phyloP scores from a whole-genome alignment of 192 early-diverging fungal species.

The Allomyces macrogynus region DNA sequence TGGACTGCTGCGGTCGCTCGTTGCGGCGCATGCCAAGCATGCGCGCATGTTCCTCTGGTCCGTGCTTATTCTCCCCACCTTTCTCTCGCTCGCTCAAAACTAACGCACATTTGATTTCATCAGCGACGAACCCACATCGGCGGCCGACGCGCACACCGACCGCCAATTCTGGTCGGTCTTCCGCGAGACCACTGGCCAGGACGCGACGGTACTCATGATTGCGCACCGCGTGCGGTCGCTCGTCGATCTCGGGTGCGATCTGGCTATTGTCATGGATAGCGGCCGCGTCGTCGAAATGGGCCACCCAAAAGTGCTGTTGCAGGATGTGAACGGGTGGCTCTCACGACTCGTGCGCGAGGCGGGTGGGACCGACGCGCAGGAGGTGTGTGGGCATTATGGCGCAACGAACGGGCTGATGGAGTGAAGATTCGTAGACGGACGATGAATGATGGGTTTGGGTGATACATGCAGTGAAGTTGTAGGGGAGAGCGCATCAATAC shows the following conservation, averaged over 20 bases:
- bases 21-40: not conserved
- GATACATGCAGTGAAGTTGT: too few relatives aligned
- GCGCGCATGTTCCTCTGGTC: not conserved
- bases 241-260: not conserved
- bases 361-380: not conserved
- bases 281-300: not conserved
- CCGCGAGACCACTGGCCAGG: not conserved
- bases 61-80: not conserved
- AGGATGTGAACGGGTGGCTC: not conserved
- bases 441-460: too few relatives aligned
- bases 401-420: too few relatives aligned
- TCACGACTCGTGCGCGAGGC: not conserved
- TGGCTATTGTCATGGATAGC: not conserved
- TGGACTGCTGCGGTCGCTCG: not conserved
- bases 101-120: not conserved
- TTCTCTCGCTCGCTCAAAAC: not conserved
- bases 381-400: not conserved
- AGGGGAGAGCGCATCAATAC: too few relatives aligned
- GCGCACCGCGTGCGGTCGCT: not conserved
- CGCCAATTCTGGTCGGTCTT: not conserved
- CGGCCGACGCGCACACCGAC: not conserved
- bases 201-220: not conserved
- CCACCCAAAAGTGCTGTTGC: not conserved
- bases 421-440: too few relatives aligned
- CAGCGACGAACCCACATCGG: not conserved